These are phyloP conservation scores for Lenwebbia sp. DNA, from an alignment of 345 rosid species.

Conservation along the genomic window DNA sequence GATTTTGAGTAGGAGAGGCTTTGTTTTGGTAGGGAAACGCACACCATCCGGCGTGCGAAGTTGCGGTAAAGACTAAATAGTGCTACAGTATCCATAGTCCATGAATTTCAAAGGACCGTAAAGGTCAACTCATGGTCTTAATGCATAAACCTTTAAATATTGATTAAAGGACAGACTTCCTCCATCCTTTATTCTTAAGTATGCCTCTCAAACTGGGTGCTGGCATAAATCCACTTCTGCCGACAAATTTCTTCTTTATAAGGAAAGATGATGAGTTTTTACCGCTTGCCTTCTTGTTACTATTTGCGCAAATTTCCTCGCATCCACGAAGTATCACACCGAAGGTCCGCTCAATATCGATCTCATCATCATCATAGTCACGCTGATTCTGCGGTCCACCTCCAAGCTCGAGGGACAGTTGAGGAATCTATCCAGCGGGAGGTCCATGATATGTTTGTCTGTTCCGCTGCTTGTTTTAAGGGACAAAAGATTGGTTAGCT, in stretches of 20 bases:
- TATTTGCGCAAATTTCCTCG: slow-evolving; percentile 64
- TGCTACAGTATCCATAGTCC: too few relatives aligned
- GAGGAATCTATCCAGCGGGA: too few relatives aligned
- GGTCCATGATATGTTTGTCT: slow-evolving; percentile 36
- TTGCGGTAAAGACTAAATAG: too few relatives aligned
- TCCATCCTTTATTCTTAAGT: slow-evolving; percentile 81
- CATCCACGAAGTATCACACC: slow-evolving; percentile 67
- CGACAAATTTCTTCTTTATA: slow-evolving; percentile 66
- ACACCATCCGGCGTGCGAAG: too few relatives aligned
- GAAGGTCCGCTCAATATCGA: slow-evolving; percentile 65
- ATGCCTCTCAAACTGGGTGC: slow-evolving; percentile 58
- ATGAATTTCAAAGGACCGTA: too few relatives aligned
- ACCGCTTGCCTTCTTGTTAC: slow-evolving; percentile 36
- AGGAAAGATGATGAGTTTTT: slow-evolving; percentile 60
- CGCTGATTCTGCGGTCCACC: slow-evolving; percentile 61
- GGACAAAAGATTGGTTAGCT: slow-evolving; percentile 53
- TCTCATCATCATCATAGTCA: slow-evolving; percentile 25
- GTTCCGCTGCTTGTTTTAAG: slow-evolving; percentile 34
- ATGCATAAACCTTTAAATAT: background rate
- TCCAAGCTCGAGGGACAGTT: slow-evolving; percentile 93
- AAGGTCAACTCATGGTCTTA: background rate
- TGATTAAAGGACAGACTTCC: slow-evolving; percentile 32
- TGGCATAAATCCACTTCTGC: slow-evolving; percentile 55
- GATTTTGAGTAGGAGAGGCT: too few relatives aligned
- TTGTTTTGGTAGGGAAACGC: too few relatives aligned